Percentiles rank a stretch among this genome's conserved stretches.
Evolutionary conservation across 1,139 yeast genomes (phyloP).

Genomic region (Pichia sp.): DNA sequence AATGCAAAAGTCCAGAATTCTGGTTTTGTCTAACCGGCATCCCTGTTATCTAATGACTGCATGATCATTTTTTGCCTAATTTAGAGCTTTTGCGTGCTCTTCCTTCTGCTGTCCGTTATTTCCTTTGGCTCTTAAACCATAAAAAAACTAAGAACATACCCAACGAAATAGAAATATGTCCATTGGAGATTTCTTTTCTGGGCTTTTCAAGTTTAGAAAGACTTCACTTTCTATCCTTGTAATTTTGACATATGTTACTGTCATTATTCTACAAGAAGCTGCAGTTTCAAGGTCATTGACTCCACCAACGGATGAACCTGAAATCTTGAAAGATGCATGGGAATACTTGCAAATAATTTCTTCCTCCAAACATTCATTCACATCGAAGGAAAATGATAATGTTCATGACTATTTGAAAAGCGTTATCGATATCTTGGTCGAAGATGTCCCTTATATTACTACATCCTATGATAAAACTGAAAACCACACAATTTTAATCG

Average conservation of each 20-base stretch:
- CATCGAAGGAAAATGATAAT: constrained; percentile 69
- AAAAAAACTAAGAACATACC: too few species aligned
- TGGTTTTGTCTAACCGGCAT: too few species aligned
- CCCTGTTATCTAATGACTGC: too few species aligned
- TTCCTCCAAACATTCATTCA: constrained; percentile 60
- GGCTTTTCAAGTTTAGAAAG: constrained; percentile 15
- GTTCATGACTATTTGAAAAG: constrained; percentile 66
- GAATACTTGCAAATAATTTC: constrained; percentile 18
- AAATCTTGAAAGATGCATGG: constrained; percentile 14
- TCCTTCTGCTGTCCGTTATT: too few species aligned
- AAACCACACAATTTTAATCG: constrained; percentile 43
- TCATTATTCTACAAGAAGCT: constrained; percentile 6
- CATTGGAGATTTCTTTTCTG: constrained; percentile 1
- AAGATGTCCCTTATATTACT: constrained; percentile 39
- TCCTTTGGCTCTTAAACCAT: too few species aligned
- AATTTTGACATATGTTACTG: constrained; percentile 4
- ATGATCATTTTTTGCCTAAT: too few species aligned
- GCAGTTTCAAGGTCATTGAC: constrained; percentile 4
- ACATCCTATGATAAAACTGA: constrained; percentile 46
- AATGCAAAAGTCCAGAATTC: too few species aligned
- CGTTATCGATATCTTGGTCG: constrained; percentile 39
- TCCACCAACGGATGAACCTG: constrained; percentile 12
- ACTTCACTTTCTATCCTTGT: constrained; percentile 13
- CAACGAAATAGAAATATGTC: constrained; percentile 5
- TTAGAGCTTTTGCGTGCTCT: too few species aligned